A percentile compares a stretch with the other conserved stretches of the same genome.
These are phyloP conservation scores for Elongisporangium undulatum DNA, from an alignment of 352 stramenopile genomes.

Conservation along the genomic window DNA sequence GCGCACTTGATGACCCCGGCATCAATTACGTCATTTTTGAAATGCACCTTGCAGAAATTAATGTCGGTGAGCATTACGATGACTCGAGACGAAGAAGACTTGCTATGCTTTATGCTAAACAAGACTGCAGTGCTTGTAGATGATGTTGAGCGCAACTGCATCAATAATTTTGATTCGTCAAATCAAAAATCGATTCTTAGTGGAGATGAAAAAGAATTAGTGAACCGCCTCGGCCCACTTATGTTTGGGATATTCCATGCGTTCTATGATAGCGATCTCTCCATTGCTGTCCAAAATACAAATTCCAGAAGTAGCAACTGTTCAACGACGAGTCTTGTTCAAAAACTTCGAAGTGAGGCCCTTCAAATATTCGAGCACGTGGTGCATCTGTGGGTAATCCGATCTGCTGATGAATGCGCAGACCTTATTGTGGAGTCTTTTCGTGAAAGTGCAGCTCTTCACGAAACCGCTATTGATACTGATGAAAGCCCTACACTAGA, in stretches of 20 bases:
- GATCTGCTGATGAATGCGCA: conserved; percentile 13
- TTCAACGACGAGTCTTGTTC: background rate
- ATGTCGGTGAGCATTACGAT: background rate
- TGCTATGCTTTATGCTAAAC: conserved; percentile 15
- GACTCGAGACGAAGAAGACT: conserved; percentile 14
- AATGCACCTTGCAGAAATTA: conserved; percentile 9
- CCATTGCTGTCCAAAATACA: background rate
- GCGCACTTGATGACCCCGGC: conserved; percentile 11
- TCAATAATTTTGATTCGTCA: conserved; percentile 7
- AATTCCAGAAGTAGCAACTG: conserved; percentile 4
- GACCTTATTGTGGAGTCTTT: conserved; percentile 14
- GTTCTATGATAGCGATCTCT: conserved; percentile 1
- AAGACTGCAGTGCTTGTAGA: conserved; percentile 7
- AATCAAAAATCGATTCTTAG: conserved; percentile 10
- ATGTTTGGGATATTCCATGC: conserved; percentile 13
- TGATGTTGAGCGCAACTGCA: conserved; percentile 9
- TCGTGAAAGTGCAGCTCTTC: conserved; percentile 2
- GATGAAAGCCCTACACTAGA: conserved; percentile 11
- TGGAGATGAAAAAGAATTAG: conserved; percentile 9
- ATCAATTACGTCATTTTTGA: conserved; percentile 11
- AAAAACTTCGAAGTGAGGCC: conserved; percentile 11
- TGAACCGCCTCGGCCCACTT: conserved; percentile 15
- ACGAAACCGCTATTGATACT: background rate
- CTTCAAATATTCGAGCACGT: conserved; percentile 12
- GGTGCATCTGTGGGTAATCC: conserved; percentile 15